phyloP scores from a whole-genome alignment of 352 stramenopile species.

The Plasmopara viticola region DNA sequence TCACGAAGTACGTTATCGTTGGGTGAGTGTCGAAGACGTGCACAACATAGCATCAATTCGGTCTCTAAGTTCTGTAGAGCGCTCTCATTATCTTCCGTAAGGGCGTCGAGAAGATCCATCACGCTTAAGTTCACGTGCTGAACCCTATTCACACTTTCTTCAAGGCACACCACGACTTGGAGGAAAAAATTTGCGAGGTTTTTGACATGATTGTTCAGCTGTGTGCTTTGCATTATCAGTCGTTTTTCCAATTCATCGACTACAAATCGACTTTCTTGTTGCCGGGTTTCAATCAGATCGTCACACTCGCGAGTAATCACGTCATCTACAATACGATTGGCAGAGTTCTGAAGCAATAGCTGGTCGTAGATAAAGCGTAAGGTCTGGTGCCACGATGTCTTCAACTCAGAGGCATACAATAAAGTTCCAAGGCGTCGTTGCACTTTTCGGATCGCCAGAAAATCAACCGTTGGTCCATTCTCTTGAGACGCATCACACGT shows the following conservation, averaged over 20 bases:
- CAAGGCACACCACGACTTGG: slow-evolving; percentile 41
- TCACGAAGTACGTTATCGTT: slow-evolving; percentile 48
- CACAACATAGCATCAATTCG: slow-evolving; percentile 37
- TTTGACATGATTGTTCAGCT: slow-evolving; percentile 51
- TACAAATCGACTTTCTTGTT: slow-evolving; percentile 47
- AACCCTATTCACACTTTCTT: slow-evolving; percentile 48
- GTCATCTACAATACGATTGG: slow-evolving; percentile 68
- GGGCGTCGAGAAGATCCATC: slow-evolving; percentile 64
- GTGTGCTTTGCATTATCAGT: slow-evolving; percentile 50
- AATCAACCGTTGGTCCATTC: slow-evolving; percentile 32
- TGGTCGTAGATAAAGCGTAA: slow-evolving; percentile 44
- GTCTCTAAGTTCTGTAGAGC: slow-evolving; percentile 36
- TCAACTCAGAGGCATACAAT: slow-evolving; percentile 67
- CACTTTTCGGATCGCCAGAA: slow-evolving; percentile 74
- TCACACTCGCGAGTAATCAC: slow-evolving; percentile 52
- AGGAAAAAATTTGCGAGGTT: slow-evolving; percentile 63
- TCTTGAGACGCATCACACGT: slow-evolving; percentile 3
- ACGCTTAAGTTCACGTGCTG: slow-evolving; percentile 60
- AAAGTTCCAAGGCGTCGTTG: slow-evolving; percentile 72
- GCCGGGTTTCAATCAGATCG: slow-evolving; percentile 30
- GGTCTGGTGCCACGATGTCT: slow-evolving; percentile 36
- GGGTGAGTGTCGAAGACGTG: slow-evolving; percentile 64
- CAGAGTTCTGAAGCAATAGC: slow-evolving; percentile 48
- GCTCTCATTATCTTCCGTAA: slow-evolving; percentile 72
- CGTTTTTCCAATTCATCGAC: slow-evolving; percentile 48